A percentile compares a stretch with the other conserved stretches of the same genome.
Evolutionary conservation across 371 early-diverging fungal species (phyloP).

Genomic region (Mucor lusitanicus): DNA sequence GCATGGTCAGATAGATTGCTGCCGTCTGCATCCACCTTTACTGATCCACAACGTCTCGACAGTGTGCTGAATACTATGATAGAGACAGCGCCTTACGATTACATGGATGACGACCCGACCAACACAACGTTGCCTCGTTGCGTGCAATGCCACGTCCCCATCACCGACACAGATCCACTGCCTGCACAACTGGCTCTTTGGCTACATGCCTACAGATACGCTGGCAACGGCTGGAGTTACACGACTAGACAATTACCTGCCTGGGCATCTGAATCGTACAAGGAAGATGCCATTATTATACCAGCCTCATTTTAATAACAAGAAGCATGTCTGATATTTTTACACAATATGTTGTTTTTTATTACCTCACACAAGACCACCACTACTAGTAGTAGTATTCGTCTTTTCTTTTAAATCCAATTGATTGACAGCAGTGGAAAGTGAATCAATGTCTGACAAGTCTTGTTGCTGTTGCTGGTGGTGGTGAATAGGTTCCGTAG

Average conservation of each 20-base stretch:
- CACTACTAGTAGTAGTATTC: not conserved
- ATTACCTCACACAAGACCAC: slow-evolving; percentile 1
- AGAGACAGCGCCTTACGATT: slow-evolving; percentile 49
- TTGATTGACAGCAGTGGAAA: slow-evolving; percentile 21
- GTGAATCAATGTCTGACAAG: slow-evolving; percentile 10
- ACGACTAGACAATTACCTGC: slow-evolving; percentile 72
- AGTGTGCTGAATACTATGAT: slow-evolving; percentile 20
- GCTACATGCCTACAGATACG: slow-evolving; percentile 84
- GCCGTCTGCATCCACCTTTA: not conserved
- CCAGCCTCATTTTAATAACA: slow-evolving; percentile 18
- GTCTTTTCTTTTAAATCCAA: slow-evolving; percentile 14
- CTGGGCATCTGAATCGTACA: slow-evolving; percentile 65
- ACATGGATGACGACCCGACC: slow-evolving; percentile 28
- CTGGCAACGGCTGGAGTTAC: slow-evolving; percentile 68
- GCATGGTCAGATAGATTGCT: slow-evolving; percentile 63
- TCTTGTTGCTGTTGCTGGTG: not conserved
- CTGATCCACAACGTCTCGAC: not conserved
- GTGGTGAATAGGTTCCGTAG: slow-evolving; percentile 3
- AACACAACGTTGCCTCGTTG: slow-evolving; percentile 27
- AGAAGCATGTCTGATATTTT: too few relatives aligned
- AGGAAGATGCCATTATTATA: slow-evolving; percentile 2
- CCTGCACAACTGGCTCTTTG: slow-evolving; percentile 75
- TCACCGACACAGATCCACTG: slow-evolving; percentile 62
- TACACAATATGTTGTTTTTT: not conserved
- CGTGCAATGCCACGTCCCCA: slow-evolving; percentile 50